phyloP scores from a whole-genome alignment of 805 yeast genomes.

The Yamadazyma akitaensis region DNA sequence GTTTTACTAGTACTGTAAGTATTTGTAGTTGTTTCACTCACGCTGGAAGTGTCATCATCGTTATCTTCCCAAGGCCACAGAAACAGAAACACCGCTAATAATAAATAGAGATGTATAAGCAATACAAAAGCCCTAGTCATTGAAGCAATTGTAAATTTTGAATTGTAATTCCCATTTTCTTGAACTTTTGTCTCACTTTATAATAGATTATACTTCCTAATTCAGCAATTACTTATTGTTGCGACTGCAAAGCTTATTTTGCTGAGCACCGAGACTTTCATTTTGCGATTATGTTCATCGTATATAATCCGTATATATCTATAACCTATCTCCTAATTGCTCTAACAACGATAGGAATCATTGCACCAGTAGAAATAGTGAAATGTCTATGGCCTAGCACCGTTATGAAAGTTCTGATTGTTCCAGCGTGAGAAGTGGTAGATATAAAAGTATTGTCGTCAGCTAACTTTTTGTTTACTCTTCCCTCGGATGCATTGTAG shows the following conservation, averaged over 20 bases:
- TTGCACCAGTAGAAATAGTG: conserved; percentile 62
- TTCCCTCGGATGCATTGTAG: conserved; percentile 4
- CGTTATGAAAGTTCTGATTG: conserved; percentile 43
- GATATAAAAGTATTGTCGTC: conserved; percentile 27
- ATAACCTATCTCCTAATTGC: conserved; percentile 21
- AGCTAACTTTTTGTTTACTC: conserved; percentile 13
- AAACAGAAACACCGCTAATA: neutral
- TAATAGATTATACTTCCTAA: neutral
- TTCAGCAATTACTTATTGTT: neutral
- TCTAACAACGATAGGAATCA: conserved; percentile 56
- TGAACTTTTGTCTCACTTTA: neutral
- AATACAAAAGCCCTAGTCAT: neutral
- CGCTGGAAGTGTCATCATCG: conserved; percentile 1
- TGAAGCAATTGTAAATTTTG: neutral
- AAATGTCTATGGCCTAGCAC: conserved; percentile 53
- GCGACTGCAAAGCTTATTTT: neutral
- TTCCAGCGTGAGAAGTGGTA: conserved; percentile 54
- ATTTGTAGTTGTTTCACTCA: neutral
- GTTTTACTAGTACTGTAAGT: neutral
- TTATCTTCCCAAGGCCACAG: conserved; percentile 13
- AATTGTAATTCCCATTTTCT: neutral
- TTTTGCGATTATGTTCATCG: neutral
- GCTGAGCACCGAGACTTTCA: neutral
- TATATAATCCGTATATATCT: no score
- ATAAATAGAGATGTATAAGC: neutral